phyloP scores from a whole-genome alignment of 2,329 filamentous ascomycete species.

The Aspergillus glaucus region DNA sequence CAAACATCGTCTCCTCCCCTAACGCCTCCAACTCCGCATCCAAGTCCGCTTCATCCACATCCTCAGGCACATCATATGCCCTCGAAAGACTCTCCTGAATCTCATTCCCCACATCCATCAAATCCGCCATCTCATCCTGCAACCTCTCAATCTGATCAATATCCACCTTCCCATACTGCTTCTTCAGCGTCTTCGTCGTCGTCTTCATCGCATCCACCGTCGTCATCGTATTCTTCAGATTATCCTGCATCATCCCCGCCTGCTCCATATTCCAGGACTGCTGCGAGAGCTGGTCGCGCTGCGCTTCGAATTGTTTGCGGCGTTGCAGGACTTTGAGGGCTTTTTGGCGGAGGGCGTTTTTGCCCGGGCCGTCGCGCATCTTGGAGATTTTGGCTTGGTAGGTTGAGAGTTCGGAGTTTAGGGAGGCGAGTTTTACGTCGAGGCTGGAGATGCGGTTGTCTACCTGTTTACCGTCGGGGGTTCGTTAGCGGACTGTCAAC shows the following conservation, averaged over 20 bases:
- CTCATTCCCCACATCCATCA: constrained; percentile 96
- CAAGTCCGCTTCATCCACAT: constrained; percentile 92
- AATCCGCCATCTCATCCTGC: constrained; percentile 98
- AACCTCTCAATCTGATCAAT: constrained; percentile 95
- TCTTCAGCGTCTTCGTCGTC: constrained; percentile 84
- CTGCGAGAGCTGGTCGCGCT: constrained; percentile 86
- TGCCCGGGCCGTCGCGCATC: constrained; percentile 94
- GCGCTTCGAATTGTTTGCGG: constrained; percentile 86
- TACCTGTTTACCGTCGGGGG: constrained; percentile 43
- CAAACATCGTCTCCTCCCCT: constrained; percentile 87
- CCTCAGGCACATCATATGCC: constrained; percentile 91
- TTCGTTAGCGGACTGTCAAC: background rate
- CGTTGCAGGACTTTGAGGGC: constrained; percentile 90
- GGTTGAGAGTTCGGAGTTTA: constrained; percentile 81
- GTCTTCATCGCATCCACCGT: constrained; percentile 97
- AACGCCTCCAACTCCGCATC: constrained; percentile 94
- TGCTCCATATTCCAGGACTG: constrained; percentile 99
- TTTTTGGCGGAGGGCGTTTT: constrained; percentile 86
- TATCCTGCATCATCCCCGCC: constrained; percentile 96
- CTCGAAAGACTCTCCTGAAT: constrained; percentile 91
- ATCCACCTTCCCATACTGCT: constrained; percentile 95
- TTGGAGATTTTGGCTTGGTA: constrained; percentile 84
- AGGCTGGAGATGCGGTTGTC: constrained; percentile 77
- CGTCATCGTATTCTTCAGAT: constrained; percentile 96
- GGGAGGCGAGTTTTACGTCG: constrained; percentile 88